These are phyloP conservation scores for Pluteus cervinus DNA, from an alignment of 768 basidiomycete species.

Conservation along the genomic window DNA sequence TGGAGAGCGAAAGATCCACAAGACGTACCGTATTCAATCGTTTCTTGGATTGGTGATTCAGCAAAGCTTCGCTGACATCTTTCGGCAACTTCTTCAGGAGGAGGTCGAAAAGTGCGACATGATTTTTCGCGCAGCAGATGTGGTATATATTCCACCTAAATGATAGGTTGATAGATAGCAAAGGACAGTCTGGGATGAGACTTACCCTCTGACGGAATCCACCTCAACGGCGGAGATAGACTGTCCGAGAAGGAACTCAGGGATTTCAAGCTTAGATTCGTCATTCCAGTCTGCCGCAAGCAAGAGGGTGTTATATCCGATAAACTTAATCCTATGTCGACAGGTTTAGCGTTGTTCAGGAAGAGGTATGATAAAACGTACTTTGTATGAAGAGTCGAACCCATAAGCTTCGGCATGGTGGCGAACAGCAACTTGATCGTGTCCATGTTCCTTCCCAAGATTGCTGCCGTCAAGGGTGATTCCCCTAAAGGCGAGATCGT, in stretches of 20 bases:
- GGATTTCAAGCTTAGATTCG: conserved; percentile 20
- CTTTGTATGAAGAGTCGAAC: conserved; percentile 35
- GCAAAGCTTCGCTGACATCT: conserved; percentile 36
- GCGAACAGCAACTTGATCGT: conserved; percentile 38
- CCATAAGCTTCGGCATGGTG: conserved; percentile 36
- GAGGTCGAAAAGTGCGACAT: conserved; percentile 30
- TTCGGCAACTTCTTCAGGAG: conserved; percentile 44
- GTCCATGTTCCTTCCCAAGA: conserved; percentile 29
- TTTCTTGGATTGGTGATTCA: conserved; percentile 39
- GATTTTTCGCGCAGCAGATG: conserved; percentile 25
- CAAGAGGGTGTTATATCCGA: conserved; percentile 38
- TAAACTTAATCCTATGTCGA: conserved; percentile 35
- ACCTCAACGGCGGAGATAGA: conserved; percentile 37
- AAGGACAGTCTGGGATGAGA: conserved; percentile 2
- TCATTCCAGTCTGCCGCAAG: conserved; percentile 28
- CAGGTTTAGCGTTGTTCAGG: conserved; percentile 1
- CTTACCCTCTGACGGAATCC: conserved; percentile 39
- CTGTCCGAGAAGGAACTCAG: conserved; percentile 47
- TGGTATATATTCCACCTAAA: conserved; percentile 56
- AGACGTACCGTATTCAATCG: conserved; percentile 39
- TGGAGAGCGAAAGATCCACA: background rate
- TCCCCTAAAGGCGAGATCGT: conserved; percentile 39
- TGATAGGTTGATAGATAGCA: background rate
- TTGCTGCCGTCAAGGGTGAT: conserved; percentile 42
- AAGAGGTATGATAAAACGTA: conserved; percentile 16